Evolutionary conservation across 495 filamentous ascomycete genomes (phyloP).

Genomic region (Margaritispora aquatica): DNA sequence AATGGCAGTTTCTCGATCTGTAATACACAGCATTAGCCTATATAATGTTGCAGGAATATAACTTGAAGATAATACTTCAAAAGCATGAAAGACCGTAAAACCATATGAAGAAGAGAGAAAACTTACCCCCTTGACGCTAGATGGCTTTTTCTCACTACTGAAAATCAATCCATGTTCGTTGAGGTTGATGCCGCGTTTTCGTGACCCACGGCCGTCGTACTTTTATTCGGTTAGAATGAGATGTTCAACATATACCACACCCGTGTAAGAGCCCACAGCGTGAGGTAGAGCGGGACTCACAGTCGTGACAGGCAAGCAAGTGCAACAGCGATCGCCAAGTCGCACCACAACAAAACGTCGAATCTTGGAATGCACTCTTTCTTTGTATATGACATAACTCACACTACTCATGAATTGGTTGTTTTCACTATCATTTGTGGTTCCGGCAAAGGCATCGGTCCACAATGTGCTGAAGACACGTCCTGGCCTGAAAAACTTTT

Average conservation of each 20-base stretch:
- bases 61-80: too few species aligned
- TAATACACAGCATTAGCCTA: too few species aligned
- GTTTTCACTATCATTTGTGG: slow-evolving; percentile 4
- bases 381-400: slow-evolving; percentile 5
- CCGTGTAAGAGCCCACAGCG: too few species aligned
- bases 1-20: slow-evolving; percentile 6
- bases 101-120: too few species aligned
- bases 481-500: slow-evolving; percentile 15
- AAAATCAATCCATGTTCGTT: slow-evolving; percentile 20
- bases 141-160: slow-evolving; percentile 5
- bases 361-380: slow-evolving; percentile 18
- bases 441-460: slow-evolving; percentile 8
- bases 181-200: slow-evolving; percentile 11
- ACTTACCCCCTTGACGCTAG: not conserved
- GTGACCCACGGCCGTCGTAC: slow-evolving; percentile 7
- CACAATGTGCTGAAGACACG: slow-evolving; percentile 21
- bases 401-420: slow-evolving; percentile 9
- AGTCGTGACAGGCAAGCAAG: slow-evolving; percentile 16
- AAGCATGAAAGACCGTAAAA: too few species aligned
- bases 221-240: not conserved
- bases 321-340: slow-evolving; percentile 3
- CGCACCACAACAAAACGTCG: slow-evolving; percentile 21
- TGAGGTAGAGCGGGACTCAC: not conserved
- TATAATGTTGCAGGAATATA: too few species aligned
- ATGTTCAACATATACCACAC: too few species aligned